Evolutionary conservation across 495 filamentous ascomycete genomes (phyloP), one percentile per base, ranked within the genome.

Genomic region (Echria macrotheca): DNA sequence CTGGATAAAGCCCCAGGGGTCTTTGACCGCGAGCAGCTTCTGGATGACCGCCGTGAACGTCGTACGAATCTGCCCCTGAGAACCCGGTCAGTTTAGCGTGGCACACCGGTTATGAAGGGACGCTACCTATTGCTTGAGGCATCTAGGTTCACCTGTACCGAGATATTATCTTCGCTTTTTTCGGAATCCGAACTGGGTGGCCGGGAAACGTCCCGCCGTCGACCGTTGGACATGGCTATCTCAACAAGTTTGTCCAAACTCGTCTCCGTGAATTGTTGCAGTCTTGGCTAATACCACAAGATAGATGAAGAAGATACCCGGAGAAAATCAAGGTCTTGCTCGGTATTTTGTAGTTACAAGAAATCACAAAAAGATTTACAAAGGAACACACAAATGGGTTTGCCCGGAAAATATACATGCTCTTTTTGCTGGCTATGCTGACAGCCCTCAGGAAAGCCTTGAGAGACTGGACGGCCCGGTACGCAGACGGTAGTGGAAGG

Each of bases 361-460:
- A 17, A 9, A 3, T 17, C 5, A 17, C 17, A 14, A 5, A 37
- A 21, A 49, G 14, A 26, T 11, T 9, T 49, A 36, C 10, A 29
- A 31, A 10, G 39, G 10, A 18, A 36, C 17, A 36, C 3, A 40
- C 43, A 44, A 21, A 24, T n/a, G n/a, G n/a, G n/a, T n/a, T n/a
- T n/a, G n/a, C n/a, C n/a, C n/a, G n/a, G n/a, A n/a, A n/a, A n/a
- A n/a, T n/a, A n/a, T n/a, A n/a, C n/a, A n/a, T n/a, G n/a, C n/a
- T n/a, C n/a, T n/a, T n/a, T n/a, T n/a, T n/a, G n/a, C n/a, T n/a
- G n/a, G 38, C 19, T 10, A 12, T 24, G 38, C 38, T 22, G 28
- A 31, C 7, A 31, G 60, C 60, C 63, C 52, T 52, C 51, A 23
- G 46, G 49, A 33, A 50, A 45, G 63, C 63, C 63, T 63, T 40